Evolutionary conservation across 352 stramenopile species (phyloP).

Genomic region (Globisporangium barbulae): DNA sequence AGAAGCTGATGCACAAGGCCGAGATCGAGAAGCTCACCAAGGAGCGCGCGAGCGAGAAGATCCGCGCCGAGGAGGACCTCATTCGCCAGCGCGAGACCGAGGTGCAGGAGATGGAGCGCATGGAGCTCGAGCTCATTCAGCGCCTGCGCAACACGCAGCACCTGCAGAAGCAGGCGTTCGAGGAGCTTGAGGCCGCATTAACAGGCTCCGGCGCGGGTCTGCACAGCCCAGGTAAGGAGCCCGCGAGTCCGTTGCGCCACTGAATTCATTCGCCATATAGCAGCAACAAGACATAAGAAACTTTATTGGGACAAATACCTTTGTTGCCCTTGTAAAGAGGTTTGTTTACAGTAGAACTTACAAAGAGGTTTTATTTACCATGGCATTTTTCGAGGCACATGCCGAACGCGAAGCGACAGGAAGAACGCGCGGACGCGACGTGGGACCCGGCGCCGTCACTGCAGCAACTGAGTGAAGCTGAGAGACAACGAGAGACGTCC

Average conservation of each 20-base stretch:
- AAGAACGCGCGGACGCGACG: not conserved
- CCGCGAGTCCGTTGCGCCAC: conserved; percentile 19
- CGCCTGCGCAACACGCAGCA: conserved; percentile 81
- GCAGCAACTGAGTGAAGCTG: not conserved
- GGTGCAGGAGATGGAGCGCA: conserved; percentile 78
- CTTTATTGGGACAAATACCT: too few species aligned
- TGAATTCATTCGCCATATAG: conserved; percentile 2
- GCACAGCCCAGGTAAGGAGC: conserved; percentile 28
- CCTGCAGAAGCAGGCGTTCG: conserved; percentile 80
- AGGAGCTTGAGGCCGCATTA: conserved; percentile 78
- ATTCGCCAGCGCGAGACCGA: conserved; percentile 55
- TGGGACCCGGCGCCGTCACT: not conserved
- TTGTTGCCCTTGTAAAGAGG: too few species aligned
- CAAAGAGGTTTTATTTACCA: too few species aligned
- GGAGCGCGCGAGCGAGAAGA: conserved; percentile 55
- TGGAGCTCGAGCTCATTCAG: conserved; percentile 81
- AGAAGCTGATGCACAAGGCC: conserved; percentile 65
- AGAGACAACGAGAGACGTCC: not conserved
- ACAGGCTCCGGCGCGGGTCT: conserved; percentile 36
- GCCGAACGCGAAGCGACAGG: conserved; percentile 3
- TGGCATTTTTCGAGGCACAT: too few species aligned
- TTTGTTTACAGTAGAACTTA: too few species aligned
- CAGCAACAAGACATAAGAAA: not conserved
- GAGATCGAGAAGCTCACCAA: conserved; percentile 72
- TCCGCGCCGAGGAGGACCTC: conserved; percentile 63